These are phyloP conservation scores for Beauveria caledonica DNA, from an alignment of 2,329 filamentous ascomycete species.

Conservation along the genomic window DNA sequence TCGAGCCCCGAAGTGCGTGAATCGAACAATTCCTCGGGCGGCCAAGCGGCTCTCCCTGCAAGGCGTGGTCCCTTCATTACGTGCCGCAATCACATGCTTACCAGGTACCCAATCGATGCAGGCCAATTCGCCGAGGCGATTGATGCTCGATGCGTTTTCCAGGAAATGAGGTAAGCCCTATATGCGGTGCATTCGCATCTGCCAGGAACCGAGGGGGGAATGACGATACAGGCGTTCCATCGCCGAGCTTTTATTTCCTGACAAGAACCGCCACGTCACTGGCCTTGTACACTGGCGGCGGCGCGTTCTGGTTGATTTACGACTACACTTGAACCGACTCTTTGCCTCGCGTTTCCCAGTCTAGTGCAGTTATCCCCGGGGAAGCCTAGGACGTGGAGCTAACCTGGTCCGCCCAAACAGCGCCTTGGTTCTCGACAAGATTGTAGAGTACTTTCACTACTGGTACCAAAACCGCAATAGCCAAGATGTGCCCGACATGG, in stretches of 20 bases:
- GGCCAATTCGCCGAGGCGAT: slow-evolving; percentile 58
- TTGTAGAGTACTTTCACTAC: slow-evolving; percentile 78
- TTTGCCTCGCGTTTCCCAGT: slow-evolving; percentile 17
- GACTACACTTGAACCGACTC: slow-evolving; percentile 60
- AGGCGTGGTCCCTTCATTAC: neutral
- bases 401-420: slow-evolving; percentile 32
- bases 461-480: slow-evolving; percentile 64
- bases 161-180: slow-evolving; percentile 61
- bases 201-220: slow-evolving; percentile 16
- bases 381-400: slow-evolving; percentile 18
- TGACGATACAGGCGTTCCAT: slow-evolving; percentile 30
- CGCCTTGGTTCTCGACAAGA: slow-evolving; percentile 67
- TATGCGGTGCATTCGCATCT: slow-evolving; percentile 10
- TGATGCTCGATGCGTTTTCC: slow-evolving; percentile 57
- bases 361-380: neutral
- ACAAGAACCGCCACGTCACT: slow-evolving; percentile 32
- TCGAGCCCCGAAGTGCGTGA: slow-evolving; percentile 56
- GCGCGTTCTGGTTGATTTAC: slow-evolving; percentile 40
- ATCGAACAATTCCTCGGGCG: slow-evolving; percentile 1
- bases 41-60: slow-evolving; percentile 18
- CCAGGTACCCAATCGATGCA: slow-evolving; percentile 20
- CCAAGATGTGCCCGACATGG: slow-evolving; percentile 71
- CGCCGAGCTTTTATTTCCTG: slow-evolving; percentile 29
- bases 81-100: slow-evolving; percentile 15
- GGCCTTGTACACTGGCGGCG: slow-evolving; percentile 14